Conservation (phyloP, 345 rosid genomes). For the Citrus unshiu region DNA sequence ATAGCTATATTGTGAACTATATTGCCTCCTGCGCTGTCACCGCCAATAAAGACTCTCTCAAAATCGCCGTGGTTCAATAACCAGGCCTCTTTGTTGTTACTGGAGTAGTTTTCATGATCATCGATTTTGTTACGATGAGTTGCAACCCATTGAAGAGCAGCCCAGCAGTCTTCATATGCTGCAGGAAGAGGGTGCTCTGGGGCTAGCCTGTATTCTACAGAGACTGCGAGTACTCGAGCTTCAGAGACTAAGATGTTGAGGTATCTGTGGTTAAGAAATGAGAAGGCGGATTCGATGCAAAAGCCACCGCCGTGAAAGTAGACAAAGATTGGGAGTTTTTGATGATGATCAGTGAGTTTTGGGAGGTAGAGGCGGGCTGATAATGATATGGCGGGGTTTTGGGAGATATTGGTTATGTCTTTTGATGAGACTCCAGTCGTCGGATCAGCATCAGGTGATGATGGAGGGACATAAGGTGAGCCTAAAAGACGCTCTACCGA, state of each 20-base stretch:
- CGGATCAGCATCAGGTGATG: slow-evolving; percentile 21
- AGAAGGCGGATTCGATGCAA: slow-evolving; percentile 30
- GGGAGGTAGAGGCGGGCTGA: slow-evolving; percentile 35
- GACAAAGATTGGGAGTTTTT: slow-evolving; percentile 29
- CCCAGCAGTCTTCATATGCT: slow-evolving; percentile 35
- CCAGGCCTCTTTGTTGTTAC: slow-evolving; percentile 10
- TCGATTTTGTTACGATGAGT: slow-evolving; percentile 7
- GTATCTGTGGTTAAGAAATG: slow-evolving; percentile 13
- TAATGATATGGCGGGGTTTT: slow-evolving; percentile 19
- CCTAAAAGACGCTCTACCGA: slow-evolving; percentile 18
- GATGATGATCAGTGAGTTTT: not conserved
- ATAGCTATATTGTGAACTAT: slow-evolving; percentile 22
- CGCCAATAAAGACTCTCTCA: slow-evolving; percentile 15
- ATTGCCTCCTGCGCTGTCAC: slow-evolving; percentile 34
- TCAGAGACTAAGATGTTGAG: slow-evolving; percentile 18
- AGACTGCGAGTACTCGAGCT: slow-evolving; percentile 23
- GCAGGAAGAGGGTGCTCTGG: slow-evolving; percentile 34
- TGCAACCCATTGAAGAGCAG: slow-evolving; percentile 34
- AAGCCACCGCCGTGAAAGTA: slow-evolving; percentile 36
- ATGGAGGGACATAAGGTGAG: slow-evolving; percentile 23
- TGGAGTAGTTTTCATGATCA: not conserved
- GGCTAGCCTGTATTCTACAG: slow-evolving; percentile 41
- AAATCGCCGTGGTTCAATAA: slow-evolving; percentile 17
- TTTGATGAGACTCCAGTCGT: slow-evolving; percentile 27
- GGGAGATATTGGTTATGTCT: slow-evolving; percentile 21